phyloP scores from a whole-genome alignment of 78 protist genomes.

The Pigoraptor vietnamica region DNA sequence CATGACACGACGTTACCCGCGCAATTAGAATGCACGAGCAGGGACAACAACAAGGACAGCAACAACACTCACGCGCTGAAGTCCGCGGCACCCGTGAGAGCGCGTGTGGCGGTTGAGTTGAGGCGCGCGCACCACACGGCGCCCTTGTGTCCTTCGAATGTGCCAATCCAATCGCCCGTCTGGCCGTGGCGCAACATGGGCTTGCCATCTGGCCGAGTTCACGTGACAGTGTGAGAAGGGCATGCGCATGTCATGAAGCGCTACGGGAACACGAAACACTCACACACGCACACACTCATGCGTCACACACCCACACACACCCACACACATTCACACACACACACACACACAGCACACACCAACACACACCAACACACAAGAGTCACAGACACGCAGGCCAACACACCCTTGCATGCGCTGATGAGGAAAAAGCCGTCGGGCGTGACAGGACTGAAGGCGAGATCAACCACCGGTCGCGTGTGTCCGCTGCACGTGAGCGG shows the following conservation, averaged over 20 bases:
- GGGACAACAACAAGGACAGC: not conserved
- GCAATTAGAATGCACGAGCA: not conserved
- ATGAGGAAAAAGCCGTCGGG: conserved; percentile 70
- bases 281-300: too few species aligned
- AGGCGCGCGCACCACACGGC: conserved; percentile 78
- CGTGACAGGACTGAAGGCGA: conserved; percentile 39
- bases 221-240: too few species aligned
- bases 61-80: conserved; percentile 49
- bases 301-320: not conserved
- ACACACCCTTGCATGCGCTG: conserved; percentile 69
- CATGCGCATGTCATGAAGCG: too few species aligned
- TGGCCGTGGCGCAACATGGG: conserved; percentile 83
- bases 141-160: conserved; percentile 85
- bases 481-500: conserved; percentile 79
- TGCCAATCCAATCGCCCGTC: conserved; percentile 91
- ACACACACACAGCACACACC: not conserved
- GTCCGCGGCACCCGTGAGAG: conserved; percentile 72
- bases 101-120: conserved; percentile 48
- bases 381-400: not conserved
- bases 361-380: not conserved
- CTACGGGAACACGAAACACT: too few species aligned
- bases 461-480: conserved; percentile 73
- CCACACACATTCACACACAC: not conserved
- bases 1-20: not conserved
- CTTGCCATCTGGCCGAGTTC: conserved; percentile 40